Base-by-base conservation (phyloP, 1,139 yeast species). In the Kurtzmaniella quercitrusa region DNA sequence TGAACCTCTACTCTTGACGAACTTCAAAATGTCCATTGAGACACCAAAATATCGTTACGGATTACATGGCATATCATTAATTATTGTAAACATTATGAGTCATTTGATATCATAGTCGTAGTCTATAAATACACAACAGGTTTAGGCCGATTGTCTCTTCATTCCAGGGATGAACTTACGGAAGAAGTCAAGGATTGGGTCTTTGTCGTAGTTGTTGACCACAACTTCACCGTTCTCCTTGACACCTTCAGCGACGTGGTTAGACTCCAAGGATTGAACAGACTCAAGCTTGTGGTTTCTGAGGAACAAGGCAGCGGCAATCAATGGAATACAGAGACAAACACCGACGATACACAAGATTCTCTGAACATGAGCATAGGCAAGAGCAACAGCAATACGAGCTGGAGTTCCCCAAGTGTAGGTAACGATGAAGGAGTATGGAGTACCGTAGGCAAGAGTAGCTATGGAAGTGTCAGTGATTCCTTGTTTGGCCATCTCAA, bases 371-470 rank as follows among this genome's bases (percentile, higher is more conserved):
- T 65, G 60, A 41, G 62, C 62, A 50, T 68, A 69, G 6, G 68
- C 69, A 27, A 44, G 40, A 15, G 64, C 70, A 34, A 65, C 62
- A 2, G 55, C 60, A 7, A 46, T 47, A 58, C 75, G 64, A 41
- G 56, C 65, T 5, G 62, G 55, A 9, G 68, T 56, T 4, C 63
- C 70, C 73, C 73, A 67, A 6, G 59, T 44, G 46, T 67, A 55
- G 2, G 45, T 46, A 2, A 46, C 46, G 42, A 59, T 59, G 51
- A 78, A 81, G 1, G 64, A 55, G 46, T 73, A 71, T 15, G 89
- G 89, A 21, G 68, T 58, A 2, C 63, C 65, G 53, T 82, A 84
- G n/a, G 84, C 86, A 3, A 47, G 45, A 0, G 58, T 53, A 2
- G 81, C 82, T 24, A 76, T 49, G 6, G 49, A 44, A 2, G 54